Evolutionary conservation across 306 rosid species (phyloP).

Genomic region (Luffa aegyptiaca): DNA sequence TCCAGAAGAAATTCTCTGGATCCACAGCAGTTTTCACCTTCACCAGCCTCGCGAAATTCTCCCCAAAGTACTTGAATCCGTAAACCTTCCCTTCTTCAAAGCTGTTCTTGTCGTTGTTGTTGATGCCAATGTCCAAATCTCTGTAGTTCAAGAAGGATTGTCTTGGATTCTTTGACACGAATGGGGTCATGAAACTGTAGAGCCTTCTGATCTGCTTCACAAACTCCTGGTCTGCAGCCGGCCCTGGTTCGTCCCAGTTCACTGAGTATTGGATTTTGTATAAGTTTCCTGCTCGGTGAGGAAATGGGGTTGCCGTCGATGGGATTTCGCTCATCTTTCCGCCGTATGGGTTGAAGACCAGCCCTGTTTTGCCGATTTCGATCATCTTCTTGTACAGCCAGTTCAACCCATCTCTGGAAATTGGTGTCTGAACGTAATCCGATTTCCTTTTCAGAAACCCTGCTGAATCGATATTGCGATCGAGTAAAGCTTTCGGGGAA

Average conservation of each 20-base stretch:
- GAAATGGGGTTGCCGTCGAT: slow-evolving; percentile 45
- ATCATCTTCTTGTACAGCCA: slow-evolving; percentile 39
- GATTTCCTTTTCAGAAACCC: slow-evolving; percentile 40
- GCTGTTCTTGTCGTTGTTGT: slow-evolving; percentile 19
- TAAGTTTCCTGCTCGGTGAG: slow-evolving; percentile 57
- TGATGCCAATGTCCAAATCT: slow-evolving; percentile 68
- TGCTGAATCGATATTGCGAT: slow-evolving; percentile 26
- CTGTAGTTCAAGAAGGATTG: slow-evolving; percentile 58
- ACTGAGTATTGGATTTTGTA: slow-evolving; percentile 58
- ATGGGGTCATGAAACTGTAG: slow-evolving; percentile 51
- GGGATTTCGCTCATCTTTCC: slow-evolving; percentile 55
- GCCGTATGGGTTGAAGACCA: slow-evolving; percentile 74
- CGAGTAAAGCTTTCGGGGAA: slow-evolving; percentile 30
- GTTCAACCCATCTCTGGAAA: slow-evolving; percentile 37
- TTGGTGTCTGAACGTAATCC: slow-evolving; percentile 49
- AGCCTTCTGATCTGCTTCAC: slow-evolving; percentile 27
- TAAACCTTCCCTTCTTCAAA: slow-evolving; percentile 44
- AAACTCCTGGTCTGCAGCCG: slow-evolving; percentile 11
- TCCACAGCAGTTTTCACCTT: slow-evolving; percentile 50
- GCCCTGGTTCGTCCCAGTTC: slow-evolving; percentile 34
- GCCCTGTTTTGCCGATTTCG: slow-evolving; percentile 36
- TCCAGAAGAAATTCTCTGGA: slow-evolving; percentile 59
- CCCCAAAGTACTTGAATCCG: slow-evolving; percentile 47
- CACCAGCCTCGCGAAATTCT: slow-evolving; percentile 52
- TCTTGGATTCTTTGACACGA: slow-evolving; percentile 72